Conservation (phyloP, 257 asterid genomes). For the Dorcoceras hygrometricum region DNA sequence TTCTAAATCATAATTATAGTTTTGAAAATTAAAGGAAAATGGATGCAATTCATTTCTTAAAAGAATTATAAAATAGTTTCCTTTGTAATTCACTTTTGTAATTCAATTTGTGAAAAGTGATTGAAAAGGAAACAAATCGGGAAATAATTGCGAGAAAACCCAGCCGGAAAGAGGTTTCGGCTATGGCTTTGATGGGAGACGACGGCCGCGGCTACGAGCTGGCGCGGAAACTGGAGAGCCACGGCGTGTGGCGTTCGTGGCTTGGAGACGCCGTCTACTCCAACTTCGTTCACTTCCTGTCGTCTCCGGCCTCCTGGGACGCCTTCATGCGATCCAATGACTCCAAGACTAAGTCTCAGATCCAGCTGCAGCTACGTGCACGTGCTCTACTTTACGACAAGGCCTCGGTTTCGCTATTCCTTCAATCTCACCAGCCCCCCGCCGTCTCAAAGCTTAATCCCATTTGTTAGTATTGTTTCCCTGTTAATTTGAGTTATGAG, state of each 20-base stretch:
- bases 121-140: too few species aligned
- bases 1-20: too few species aligned
- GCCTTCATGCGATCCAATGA: slow-evolving; percentile 73
- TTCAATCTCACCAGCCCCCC: slow-evolving; percentile 31
- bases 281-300: slow-evolving; percentile 58
- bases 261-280: slow-evolving; percentile 77
- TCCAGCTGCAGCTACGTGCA: slow-evolving; percentile 84
- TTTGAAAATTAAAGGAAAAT: too few species aligned
- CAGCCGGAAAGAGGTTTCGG: too few species aligned
- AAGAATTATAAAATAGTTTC: too few species aligned
- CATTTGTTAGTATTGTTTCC: slow-evolving; percentile 45
- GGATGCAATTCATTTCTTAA: too few species aligned
- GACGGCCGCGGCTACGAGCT: slow-evolving; percentile 90
- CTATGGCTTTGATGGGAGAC: slow-evolving; percentile 78
- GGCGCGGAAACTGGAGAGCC: slow-evolving; percentile 86
- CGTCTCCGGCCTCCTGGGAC: slow-evolving; percentile 78
- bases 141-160: too few species aligned
- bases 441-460: slow-evolving; percentile 68
- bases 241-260: slow-evolving; percentile 88
- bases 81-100: too few species aligned
- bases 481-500: too few species aligned
- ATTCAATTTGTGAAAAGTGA: too few species aligned
- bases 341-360: slow-evolving; percentile 58
- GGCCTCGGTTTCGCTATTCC: slow-evolving; percentile 60
- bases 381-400: slow-evolving; percentile 93